Base-by-base conservation (phyloP, 2,329 filamentous ascomycete species). In the Nigrospora osmanthi region DNA sequence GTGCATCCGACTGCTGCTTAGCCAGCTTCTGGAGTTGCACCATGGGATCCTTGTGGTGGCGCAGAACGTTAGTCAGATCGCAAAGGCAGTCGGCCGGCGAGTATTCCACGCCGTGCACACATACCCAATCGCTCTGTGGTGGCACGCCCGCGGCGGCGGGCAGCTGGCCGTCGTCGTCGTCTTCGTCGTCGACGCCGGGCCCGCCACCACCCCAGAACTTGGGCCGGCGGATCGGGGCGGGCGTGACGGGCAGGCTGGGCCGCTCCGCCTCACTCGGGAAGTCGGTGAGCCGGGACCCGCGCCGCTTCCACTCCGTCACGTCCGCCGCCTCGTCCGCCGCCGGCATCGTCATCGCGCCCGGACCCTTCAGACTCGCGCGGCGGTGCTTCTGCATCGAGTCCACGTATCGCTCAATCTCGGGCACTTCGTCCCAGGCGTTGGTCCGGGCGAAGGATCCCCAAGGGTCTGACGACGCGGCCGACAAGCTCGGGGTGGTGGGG, bases 351-450 rank as follows among this genome's bases (percentile, higher is more conserved):
- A 61, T 51, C 19, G 46, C 49, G 38, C 56, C 57, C 28, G 55
- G 55, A 40, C 52, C 55, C 48, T 63, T 61, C 40, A 58, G 54
- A 49, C 60, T 65, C 37, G 52, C 57, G 38, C 69, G 67, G 41
- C 65, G 68, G 58, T 79, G 75, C 61, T 83, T 81, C 55, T 85
- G 81, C 45, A 95, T 71, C 43, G 80, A 76, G 51, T 87, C 86
- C 44, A 97, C 87, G 60, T 96, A 98, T 51, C 80, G 78, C 57
- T 88, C 83, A 55, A 98, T 98, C 52, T 88, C 85, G 12, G 87
- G 87, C 43, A 94, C 78, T 43, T 88, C 87, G 57, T 98, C 93
- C 93, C 93, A 98, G 14, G 89, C 90, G 63, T 97, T 98, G 42
- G 73, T 79, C 39, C 81, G 77, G n/a, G 80, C 72, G 61, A 85